Conservation (phyloP, 305 asterid species). For the Fraxinus floribunda region DNA sequence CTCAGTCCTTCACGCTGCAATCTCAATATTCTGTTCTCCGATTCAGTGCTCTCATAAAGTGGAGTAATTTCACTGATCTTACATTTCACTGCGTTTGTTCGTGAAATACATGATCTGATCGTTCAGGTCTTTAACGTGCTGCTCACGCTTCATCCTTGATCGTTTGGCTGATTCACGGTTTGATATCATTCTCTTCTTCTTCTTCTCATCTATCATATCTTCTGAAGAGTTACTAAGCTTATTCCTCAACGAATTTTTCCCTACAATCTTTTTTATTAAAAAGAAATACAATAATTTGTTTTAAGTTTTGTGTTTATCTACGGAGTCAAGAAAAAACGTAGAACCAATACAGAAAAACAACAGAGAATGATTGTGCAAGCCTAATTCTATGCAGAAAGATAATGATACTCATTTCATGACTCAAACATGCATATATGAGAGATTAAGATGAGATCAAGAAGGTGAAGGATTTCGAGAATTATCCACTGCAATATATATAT, state of each 20-base stretch:
- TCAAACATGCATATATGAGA: not conserved
- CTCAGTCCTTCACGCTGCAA: not conserved
- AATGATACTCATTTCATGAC: constrained; percentile 32
- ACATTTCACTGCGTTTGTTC: constrained; percentile 1
- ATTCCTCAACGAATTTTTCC: too few relatives aligned
- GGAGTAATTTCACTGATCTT: constrained; percentile 27
- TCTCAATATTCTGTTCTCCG: not conserved
- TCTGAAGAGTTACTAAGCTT: too few relatives aligned
- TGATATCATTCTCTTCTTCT: too few relatives aligned
- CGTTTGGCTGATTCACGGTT: too few relatives aligned
- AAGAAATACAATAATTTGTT: too few relatives aligned
- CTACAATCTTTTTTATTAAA: too few relatives aligned
- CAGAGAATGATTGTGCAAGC: constrained; percentile 53
- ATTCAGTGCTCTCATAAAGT: constrained; percentile 2
- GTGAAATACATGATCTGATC: too few relatives aligned
- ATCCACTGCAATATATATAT: constrained; percentile 15
- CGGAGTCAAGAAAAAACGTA: constrained; percentile 44
- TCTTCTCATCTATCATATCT: too few relatives aligned
- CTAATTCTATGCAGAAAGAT: constrained; percentile 35
- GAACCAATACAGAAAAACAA: constrained; percentile 57
- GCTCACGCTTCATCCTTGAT: too few relatives aligned
- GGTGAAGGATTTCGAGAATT: constrained; percentile 19
- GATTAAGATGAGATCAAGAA: not conserved
- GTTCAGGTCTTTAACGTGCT: too few relatives aligned
- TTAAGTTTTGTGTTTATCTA: not conserved